Percentiles rank a stretch among this genome's conserved stretches.
Evolutionary conservation across 1,139 yeast genomes (phyloP).

Genomic region (Yarrowia galli): DNA sequence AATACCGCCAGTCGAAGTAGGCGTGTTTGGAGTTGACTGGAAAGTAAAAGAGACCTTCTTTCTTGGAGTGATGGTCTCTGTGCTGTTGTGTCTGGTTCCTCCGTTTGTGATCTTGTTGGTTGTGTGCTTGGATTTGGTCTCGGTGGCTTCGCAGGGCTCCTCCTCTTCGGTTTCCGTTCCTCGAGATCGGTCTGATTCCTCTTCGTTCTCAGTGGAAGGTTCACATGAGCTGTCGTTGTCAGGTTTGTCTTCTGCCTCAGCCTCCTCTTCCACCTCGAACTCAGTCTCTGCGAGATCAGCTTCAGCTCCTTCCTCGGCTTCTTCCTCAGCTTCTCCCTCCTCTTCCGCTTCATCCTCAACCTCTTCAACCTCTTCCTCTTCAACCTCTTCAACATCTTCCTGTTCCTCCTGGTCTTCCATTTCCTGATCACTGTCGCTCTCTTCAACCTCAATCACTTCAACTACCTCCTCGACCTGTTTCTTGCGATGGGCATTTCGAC

Average conservation of each 20-base stretch:
- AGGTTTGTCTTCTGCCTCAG: not conserved
- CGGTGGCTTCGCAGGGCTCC: not conserved
- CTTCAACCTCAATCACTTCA: not conserved
- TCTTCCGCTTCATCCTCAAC: not conserved
- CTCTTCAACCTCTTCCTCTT: not conserved
- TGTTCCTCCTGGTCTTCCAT: not conserved
- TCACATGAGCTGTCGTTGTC: not conserved
- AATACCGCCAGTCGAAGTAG: conserved; percentile 31
- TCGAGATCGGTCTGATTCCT: conserved; percentile 19
- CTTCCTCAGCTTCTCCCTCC: not conserved
- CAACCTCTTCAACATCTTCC: not conserved
- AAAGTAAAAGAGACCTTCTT: conserved; percentile 31
- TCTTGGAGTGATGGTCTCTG: not conserved
- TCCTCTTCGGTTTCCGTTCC: conserved; percentile 24
- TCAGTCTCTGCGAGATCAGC: not conserved
- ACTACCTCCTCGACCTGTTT: not conserved
- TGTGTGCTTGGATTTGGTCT: not conserved
- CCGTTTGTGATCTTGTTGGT: not conserved
- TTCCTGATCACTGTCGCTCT: not conserved
- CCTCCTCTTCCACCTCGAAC: not conserved
- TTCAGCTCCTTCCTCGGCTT: not conserved
- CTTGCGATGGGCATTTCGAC: conserved; percentile 33
- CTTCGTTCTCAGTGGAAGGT: conserved; percentile 7
- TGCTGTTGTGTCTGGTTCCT: too few species aligned
- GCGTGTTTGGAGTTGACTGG: conserved; percentile 17